Evolutionary conservation across 345 rosid species (phyloP).

Genomic region (Euclidium syriacum): DNA sequence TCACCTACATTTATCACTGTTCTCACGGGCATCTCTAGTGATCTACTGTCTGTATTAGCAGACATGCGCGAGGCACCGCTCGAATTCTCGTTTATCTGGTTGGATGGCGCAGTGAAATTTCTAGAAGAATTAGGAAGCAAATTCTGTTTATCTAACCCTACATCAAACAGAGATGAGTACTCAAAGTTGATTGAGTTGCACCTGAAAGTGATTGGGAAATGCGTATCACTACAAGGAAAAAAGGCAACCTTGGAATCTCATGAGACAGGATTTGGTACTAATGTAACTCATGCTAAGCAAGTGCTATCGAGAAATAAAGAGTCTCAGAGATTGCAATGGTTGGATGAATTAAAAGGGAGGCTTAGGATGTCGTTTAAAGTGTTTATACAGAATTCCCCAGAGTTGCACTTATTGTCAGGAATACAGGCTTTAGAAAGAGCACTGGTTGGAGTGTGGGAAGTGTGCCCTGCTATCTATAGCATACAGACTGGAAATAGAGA

Average conservation of each 20-base stretch:
- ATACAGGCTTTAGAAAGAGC: conserved; percentile 78
- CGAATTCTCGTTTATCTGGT: conserved; percentile 58
- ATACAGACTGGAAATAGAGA: conserved; percentile 50
- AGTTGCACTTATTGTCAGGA: conserved; percentile 59
- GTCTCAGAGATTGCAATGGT: conserved; percentile 35
- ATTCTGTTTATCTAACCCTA: conserved; percentile 44
- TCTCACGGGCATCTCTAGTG: conserved; percentile 43
- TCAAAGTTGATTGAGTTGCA: conserved; percentile 61
- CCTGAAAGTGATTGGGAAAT: conserved; percentile 72
- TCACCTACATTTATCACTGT: conserved; percentile 40
- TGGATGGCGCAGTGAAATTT: conserved; percentile 75
- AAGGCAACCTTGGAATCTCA: conserved; percentile 66
- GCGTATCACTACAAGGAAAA: conserved; percentile 79
- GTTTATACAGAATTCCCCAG: conserved; percentile 53
- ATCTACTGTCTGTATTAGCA: conserved; percentile 54
- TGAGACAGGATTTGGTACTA: conserved; percentile 58
- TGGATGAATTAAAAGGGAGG: conserved; percentile 63
- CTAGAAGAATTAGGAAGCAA: conserved; percentile 69
- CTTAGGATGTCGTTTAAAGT: conserved; percentile 64
- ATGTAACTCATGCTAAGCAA: conserved; percentile 32
- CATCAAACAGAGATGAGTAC: conserved; percentile 37
- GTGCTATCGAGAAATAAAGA: conserved; percentile 32
- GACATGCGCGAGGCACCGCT: conserved; percentile 38
- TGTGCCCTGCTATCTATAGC: conserved; percentile 36
- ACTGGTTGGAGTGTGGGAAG: conserved; percentile 63